phyloP scores from a whole-genome alignment of 2,329 filamentous ascomycete genomes.

The Ceratocystis harringtonii region DNA sequence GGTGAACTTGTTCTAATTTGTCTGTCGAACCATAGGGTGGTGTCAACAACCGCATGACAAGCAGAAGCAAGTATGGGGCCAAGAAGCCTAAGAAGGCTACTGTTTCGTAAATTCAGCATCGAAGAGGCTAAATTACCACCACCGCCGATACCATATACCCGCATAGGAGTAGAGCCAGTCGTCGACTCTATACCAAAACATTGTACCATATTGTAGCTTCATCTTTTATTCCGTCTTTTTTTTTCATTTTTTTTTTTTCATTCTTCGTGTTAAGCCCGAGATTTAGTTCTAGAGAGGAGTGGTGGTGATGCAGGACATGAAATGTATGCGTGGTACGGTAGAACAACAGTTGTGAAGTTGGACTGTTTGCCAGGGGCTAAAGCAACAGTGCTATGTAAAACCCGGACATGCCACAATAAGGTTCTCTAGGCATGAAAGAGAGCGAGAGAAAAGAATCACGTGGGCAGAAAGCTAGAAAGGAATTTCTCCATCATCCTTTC shows the following conservation, averaged over 20 bases:
- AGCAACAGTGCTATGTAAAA: background rate
- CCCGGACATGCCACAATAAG: no score
- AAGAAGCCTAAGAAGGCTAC: conserved; percentile 90
- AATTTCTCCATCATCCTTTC: no score
- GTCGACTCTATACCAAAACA: background rate
- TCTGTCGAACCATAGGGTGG: conserved; percentile 48
- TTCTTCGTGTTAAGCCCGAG: background rate
- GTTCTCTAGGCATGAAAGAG: no score
- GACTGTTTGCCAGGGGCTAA: no score
- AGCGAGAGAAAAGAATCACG: no score
- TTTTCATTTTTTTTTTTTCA: background rate
- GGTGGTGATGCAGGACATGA: background rate
- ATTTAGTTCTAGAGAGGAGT: background rate
- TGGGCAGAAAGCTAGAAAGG: no score
- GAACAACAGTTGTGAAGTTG: background rate
- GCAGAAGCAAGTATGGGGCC: conserved; percentile 90
- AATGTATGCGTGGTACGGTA: background rate
- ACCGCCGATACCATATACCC: background rate
- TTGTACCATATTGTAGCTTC: conserved; percentile 15
- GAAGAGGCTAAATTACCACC: background rate
- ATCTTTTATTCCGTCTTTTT: background rate
- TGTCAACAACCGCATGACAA: conserved; percentile 68
- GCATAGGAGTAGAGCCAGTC: background rate
- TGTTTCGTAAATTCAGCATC: conserved; percentile 28
- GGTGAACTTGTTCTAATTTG: background rate